A percentile compares a stretch with the other conserved stretches of the same genome.
phyloP scores from a whole-genome alignment of 2,329 filamentous ascomycete species.

The Fusarium heterosporum region DNA sequence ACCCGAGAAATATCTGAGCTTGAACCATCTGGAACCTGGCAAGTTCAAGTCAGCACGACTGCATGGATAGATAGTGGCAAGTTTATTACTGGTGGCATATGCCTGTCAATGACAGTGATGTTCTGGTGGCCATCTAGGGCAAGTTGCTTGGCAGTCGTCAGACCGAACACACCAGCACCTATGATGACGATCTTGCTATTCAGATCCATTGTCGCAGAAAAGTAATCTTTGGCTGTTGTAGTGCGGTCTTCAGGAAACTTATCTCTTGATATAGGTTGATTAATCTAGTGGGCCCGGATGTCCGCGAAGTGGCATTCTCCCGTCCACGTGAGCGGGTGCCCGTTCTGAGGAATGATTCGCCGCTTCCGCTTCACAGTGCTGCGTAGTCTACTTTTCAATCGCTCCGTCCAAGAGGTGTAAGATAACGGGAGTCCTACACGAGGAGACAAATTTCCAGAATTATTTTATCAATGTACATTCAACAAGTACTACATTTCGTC shows the following conservation, averaged over 20 bases:
- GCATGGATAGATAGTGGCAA: accelerated
- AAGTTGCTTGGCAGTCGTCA: slow-evolving; percentile 47
- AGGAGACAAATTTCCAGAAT: too few species aligned
- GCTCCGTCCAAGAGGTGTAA: not conserved
- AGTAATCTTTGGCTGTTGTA: not conserved
- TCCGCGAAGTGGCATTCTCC: not conserved
- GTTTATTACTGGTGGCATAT: slow-evolving; percentile 48
- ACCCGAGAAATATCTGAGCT: slow-evolving; percentile 54
- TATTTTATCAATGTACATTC: too few species aligned
- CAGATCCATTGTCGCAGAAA: slow-evolving; percentile 15
- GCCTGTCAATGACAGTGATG: slow-evolving; percentile 51
- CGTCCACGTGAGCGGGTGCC: slow-evolving; percentile 25
- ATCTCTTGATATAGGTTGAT: not conserved
- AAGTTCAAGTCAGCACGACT: not conserved
- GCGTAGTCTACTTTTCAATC: not conserved
- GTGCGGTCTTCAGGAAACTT: not conserved
- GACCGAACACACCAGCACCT: slow-evolving; percentile 50
- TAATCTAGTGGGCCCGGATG: slow-evolving; percentile 7
- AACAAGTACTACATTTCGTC: not conserved
- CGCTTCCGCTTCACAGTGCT: not conserved
- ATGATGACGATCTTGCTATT: slow-evolving; percentile 43
- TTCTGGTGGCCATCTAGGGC: slow-evolving; percentile 46
- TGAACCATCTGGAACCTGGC: slow-evolving; percentile 49
- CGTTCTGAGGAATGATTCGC: not conserved
- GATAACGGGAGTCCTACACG: too few species aligned